phyloP scores from a whole-genome alignment of 1,139 yeast genomes.

The Scheffersomyces illinoinensis region DNA sequence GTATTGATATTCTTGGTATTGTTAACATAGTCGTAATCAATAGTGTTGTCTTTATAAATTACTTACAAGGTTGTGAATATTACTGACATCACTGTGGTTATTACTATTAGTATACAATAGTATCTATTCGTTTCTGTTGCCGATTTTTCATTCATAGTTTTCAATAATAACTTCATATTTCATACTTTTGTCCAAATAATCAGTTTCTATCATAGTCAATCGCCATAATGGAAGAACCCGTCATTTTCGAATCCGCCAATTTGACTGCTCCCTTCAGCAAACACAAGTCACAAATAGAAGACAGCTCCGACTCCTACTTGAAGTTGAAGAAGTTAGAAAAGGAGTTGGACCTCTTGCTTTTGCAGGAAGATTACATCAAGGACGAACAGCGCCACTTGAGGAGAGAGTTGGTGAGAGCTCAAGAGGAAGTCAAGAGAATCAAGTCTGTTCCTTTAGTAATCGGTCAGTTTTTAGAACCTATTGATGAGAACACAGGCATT shows the following conservation, averaged over 20 bases:
- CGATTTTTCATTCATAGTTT: background rate
- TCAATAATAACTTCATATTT: too few relatives aligned
- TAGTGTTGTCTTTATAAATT: background rate
- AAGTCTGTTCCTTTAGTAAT: conserved; percentile 97
- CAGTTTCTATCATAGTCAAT: background rate
- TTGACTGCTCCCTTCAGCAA: conserved; percentile 15
- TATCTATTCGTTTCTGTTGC: background rate
- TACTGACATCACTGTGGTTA: background rate
- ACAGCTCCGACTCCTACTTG: conserved; percentile 69
- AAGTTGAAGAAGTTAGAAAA: conserved; percentile 85
- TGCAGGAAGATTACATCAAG: conserved; percentile 95
- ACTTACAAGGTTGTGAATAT: background rate
- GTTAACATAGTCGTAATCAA: background rate
- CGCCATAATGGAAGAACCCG: conserved; percentile 22
- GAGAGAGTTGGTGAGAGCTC: conserved; percentile 93
- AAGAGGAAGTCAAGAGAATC: conserved; percentile 96
- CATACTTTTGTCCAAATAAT: background rate
- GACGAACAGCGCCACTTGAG: conserved; percentile 97
- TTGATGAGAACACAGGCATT: conserved; percentile 94
- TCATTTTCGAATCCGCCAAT: conserved; percentile 19
- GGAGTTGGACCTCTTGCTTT: conserved; percentile 75
- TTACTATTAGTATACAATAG: background rate
- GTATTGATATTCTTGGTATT: background rate
- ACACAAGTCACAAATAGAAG: conserved; percentile 24
- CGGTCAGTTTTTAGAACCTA: conserved; percentile 97